Conservation (phyloP, 2,329 filamentous ascomycete species). For the Thermothelomyces thermophilus region DNA sequence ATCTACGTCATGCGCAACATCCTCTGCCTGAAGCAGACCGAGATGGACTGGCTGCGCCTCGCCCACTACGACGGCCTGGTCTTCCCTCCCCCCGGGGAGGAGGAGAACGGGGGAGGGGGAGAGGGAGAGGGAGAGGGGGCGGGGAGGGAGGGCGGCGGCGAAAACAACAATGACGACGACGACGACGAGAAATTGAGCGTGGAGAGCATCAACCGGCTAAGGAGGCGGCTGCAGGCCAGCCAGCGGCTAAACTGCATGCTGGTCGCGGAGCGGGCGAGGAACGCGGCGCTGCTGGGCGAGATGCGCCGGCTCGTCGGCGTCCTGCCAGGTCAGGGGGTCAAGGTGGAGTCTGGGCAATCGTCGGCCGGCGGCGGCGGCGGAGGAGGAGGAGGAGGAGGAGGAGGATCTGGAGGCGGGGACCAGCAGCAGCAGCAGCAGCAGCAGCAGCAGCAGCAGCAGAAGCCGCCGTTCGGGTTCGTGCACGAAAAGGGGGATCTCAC, state of each 20-base stretch:
- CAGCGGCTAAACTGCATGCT: conserved; percentile 66
- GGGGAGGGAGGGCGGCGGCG: neutral
- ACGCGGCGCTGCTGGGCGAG: conserved; percentile 61
- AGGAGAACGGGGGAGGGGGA: neutral
- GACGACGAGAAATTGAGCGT: conserved; percentile 42
- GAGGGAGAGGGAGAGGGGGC: neutral
- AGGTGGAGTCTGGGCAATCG: conserved; percentile 18
- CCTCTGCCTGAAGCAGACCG: conserved; percentile 59
- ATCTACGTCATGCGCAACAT: conserved; percentile 88
- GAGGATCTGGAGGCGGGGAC: neutral
- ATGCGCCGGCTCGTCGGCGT: conserved; percentile 44
- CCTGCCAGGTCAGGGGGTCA: conserved; percentile 19
- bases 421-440: neutral
- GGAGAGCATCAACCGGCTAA: conserved; percentile 64
- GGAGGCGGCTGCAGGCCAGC: conserved; percentile 71
- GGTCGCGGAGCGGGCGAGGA: conserved; percentile 61
- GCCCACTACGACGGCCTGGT: conserved; percentile 73
- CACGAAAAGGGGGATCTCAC: conserved; percentile 45
- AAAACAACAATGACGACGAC: neutral
- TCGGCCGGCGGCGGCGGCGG: neutral
- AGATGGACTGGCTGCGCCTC: conserved; percentile 72
- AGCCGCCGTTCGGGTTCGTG: conserved; percentile 50
- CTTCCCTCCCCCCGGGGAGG: conserved; percentile 33
- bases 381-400: conserved; percentile 1
- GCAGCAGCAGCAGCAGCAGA: conserved; percentile 2